Evolutionary conservation across 148 eudicot species (phyloP).

Genomic region (Pharnaceum exiguum): DNA sequence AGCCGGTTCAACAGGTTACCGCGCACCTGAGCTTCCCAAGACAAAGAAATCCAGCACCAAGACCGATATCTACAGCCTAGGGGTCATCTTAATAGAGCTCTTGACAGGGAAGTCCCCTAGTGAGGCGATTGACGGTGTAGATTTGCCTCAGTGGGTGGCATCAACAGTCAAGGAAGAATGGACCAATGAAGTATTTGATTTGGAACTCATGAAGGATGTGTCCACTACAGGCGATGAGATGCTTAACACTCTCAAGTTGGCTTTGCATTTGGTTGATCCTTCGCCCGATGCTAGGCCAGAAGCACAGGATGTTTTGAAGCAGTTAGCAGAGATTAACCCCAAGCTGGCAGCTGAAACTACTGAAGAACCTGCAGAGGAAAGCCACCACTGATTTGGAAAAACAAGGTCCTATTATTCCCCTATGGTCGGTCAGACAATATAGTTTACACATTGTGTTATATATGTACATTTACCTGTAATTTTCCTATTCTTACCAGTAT

Average conservation of each 20-base stretch:
- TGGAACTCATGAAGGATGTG: constrained; percentile 76
- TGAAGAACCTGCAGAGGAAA: constrained; percentile 21
- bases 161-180: constrained; percentile 83
- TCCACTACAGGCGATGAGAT: constrained; percentile 68
- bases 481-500: neutral
- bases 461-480: neutral
- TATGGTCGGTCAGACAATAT: too few relatives aligned
- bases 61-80: constrained; percentile 81
- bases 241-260: constrained; percentile 71
- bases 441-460: neutral
- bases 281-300: constrained; percentile 71
- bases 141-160: constrained; percentile 93
- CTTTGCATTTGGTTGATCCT: constrained; percentile 80
- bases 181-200: constrained; percentile 82
- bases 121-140: constrained; percentile 56
- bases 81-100: constrained; percentile 74
- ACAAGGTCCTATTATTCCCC: neutral
- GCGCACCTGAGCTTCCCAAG: constrained; percentile 86
- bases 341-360: constrained; percentile 15
- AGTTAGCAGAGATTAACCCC: constrained; percentile 61
- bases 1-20: constrained; percentile 67
- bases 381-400: constrained; percentile 15
- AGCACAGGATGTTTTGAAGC: constrained; percentile 59
- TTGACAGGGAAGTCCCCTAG: constrained; percentile 79
- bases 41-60: constrained; percentile 60